Evolutionary conservation across 441 rosid species (phyloP), one percentile per base, ranked within the genome.

Genomic region (Gossypium trilobum): DNA sequence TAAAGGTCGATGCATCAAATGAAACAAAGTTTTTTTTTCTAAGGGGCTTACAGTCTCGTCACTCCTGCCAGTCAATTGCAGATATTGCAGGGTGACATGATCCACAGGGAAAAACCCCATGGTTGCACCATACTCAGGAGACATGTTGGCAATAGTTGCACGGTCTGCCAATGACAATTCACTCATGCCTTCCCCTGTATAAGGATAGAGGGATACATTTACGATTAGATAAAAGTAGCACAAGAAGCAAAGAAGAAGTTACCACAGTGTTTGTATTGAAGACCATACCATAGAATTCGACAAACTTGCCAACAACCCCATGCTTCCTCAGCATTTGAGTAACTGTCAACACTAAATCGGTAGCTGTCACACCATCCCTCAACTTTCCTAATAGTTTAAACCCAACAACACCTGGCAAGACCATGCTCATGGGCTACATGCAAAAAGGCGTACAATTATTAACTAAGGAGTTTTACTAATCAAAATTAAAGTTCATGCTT

Each of bases 21-120:
- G 6, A 31, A 72, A 48, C 54, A 5, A 62, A 20, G 70, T 31
- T 27, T 54, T 36, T 33, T 25, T 0, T 22, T 54, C 31, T 27
- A 48, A 22, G 17, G 27, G 27, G 74, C 91, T 80, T 77, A 92
- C 98, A 61, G 89, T 89, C 70, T 93, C 92, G 62, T 83, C 91
- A 77, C 88, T 91, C 84, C 97, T 87, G 77, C 98, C 95, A 13
- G 95, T 93, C 78, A 93, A 75, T 81, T 77, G 87, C 71, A 93
- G 87, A 80, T 93, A 93, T 44, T 89, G 92, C 75, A 93, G 79
- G 17, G 98, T 91, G 69, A 93, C 93, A 77, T 89, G 90, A 80
- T 93, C 97, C 77, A 93, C 97, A 25, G 98, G 98, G 78, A 93
- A 93, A 85, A 93, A 93, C 51, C 97, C 98, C 98, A 93, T 93